These are phyloP conservation scores for Coemansia sp. DNA, from an alignment of 192 early-diverging fungal species.

Conservation along the genomic window DNA sequence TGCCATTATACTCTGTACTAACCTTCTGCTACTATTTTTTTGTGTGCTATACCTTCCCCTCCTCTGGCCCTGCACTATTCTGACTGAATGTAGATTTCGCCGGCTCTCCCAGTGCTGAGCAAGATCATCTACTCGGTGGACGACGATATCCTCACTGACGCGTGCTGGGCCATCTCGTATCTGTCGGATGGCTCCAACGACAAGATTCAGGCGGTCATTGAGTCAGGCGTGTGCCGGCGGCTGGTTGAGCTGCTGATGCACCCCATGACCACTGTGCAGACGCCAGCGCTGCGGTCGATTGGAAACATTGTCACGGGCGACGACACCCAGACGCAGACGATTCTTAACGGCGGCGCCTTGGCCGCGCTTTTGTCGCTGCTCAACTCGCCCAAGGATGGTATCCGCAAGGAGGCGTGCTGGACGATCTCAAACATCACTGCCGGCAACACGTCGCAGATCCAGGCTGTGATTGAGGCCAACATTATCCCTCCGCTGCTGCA, in stretches of 20 bases:
- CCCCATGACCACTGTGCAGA: conserved; percentile 85
- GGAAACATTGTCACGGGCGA: conserved; percentile 99
- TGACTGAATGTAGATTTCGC: conserved; percentile 64
- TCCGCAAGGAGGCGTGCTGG: conserved; percentile 99
- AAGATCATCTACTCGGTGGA: conserved; percentile 88
- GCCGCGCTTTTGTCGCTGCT: conserved; percentile 79
- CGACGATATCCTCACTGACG: conserved; percentile 94
- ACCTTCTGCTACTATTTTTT: neutral
- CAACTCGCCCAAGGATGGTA: conserved; percentile 86
- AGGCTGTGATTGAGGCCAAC: conserved; percentile 93
- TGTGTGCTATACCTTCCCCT: neutral
- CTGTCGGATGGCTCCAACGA: conserved; percentile 96
- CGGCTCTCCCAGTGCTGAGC: conserved; percentile 84
- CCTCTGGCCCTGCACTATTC: neutral
- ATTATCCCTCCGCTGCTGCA: conserved; percentile 88
- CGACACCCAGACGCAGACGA: conserved; percentile 93
- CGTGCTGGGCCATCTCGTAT: conserved; percentile 99
- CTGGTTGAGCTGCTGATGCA: conserved; percentile 93
- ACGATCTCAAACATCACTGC: conserved; percentile 99
- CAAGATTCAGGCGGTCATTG: conserved; percentile 97
- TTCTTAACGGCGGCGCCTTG: conserved; percentile 88
- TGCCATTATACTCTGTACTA: conserved; percentile 2
- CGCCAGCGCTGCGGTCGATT: conserved; percentile 93
- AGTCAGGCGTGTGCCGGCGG: conserved; percentile 89
- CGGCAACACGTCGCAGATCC: conserved; percentile 89